These are phyloP conservation scores for Spencermartinsiella europaea DNA, from an alignment of 805 yeast genomes.

Conservation along the genomic window DNA sequence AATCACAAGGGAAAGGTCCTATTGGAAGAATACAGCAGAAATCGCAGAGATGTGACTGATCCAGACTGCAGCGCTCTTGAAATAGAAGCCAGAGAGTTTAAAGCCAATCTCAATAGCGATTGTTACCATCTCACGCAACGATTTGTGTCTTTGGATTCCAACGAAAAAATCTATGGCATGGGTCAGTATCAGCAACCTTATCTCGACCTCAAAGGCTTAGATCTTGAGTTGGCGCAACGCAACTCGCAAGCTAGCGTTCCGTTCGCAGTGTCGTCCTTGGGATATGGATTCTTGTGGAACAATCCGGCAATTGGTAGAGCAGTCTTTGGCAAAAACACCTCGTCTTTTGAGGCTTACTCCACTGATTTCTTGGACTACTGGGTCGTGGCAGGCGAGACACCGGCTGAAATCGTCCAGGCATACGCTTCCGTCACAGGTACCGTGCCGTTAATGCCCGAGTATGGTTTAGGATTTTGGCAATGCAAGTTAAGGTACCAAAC, in stretches of 20 bases:
- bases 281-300: conserved; percentile 20
- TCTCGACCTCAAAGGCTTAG: conserved; percentile 17
- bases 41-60: conserved; percentile 16
- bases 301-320: conserved; percentile 20
- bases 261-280: conserved; percentile 18
- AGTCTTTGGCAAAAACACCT: conserved; percentile 19
- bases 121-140: conserved; percentile 14
- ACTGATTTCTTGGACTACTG: conserved; percentile 15
- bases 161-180: conserved; percentile 22
- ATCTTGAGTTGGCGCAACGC: conserved; percentile 19
- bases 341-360: conserved; percentile 18
- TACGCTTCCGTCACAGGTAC: conserved; percentile 20
- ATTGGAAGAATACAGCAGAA: conserved; percentile 18
- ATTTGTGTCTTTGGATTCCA: conserved; percentile 12
- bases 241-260: conserved; percentile 22
- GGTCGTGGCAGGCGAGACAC: conserved; percentile 21
- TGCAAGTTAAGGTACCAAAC: conserved; percentile 20
- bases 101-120: conserved; percentile 10
- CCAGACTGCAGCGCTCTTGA: conserved; percentile 17
- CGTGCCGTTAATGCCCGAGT: conserved; percentile 21
- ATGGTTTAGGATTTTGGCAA: conserved; percentile 21
- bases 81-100: conserved; percentile 21
- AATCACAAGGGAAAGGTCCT: conserved; percentile 15
- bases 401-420: conserved; percentile 17
- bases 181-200: conserved; percentile 21